These are phyloP conservation scores for Pisolithus orientalis DNA, from an alignment of 768 basidiomycete species.

Conservation along the genomic window DNA sequence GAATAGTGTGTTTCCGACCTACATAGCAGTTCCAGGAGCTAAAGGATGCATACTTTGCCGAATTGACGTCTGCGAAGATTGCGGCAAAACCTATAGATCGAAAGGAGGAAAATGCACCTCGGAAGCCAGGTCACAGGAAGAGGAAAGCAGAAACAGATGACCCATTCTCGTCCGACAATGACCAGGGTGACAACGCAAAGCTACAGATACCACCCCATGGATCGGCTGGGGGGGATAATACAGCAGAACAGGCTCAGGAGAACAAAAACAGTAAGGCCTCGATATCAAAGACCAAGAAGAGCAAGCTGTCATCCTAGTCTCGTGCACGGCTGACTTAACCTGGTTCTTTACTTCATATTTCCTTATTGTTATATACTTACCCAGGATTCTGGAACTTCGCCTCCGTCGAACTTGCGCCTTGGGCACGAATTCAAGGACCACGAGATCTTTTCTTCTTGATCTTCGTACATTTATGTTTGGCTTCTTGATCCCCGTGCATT, in stretches of 20 bases:
- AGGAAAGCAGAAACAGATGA: constrained; percentile 40
- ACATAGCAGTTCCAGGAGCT: constrained; percentile 38
- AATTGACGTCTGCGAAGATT: constrained; percentile 23
- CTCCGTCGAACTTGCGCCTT: no score
- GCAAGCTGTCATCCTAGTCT: no score
- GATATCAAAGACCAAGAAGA: no score
- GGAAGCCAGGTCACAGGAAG: constrained; percentile 42
- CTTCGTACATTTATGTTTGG: no score
- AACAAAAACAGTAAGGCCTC: no score
- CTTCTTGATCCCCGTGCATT: no score
- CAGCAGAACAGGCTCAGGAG: background rate
- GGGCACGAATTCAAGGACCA: no score
- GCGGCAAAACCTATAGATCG: constrained; percentile 15
- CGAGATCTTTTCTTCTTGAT: no score
- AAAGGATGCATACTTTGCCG: constrained; percentile 56
- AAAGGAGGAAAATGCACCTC: constrained; percentile 20
- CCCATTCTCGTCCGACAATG: constrained; percentile 54
- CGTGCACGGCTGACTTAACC: no score
- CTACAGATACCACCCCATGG: background rate
- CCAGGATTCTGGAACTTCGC: no score
- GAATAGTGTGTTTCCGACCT: background rate
- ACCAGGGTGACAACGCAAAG: constrained; percentile 13
- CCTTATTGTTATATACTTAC: no score
- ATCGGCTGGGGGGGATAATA: background rate
- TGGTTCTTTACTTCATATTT: no score